A percentile compares a stretch with the other conserved stretches of the same genome.
Evolutionary conservation across 805 yeast genomes (phyloP).

Genomic region (Debaryomyces maramus): DNA sequence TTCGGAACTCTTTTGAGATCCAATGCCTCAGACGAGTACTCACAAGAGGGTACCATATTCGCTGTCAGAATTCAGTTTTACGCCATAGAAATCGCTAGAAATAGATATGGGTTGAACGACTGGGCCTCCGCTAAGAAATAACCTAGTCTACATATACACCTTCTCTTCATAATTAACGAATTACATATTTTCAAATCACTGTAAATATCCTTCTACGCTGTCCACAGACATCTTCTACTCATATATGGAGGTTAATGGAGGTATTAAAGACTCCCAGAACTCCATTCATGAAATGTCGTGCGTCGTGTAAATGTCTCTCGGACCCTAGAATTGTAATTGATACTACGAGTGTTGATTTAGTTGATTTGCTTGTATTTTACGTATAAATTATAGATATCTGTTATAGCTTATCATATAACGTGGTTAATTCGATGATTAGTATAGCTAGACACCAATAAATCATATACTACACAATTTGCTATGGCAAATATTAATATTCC

Average conservation of each 20-base stretch:
- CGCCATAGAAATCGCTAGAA: slow-evolving; percentile 92
- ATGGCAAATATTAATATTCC: not conserved
- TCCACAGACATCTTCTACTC: no score
- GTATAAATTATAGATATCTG: no score
- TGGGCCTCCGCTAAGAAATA: slow-evolving; percentile 55
- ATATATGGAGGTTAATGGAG: no score
- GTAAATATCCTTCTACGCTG: no score
- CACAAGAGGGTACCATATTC: slow-evolving; percentile 80
- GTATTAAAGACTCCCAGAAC: no score
- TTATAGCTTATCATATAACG: no score
- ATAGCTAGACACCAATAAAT: not conserved
- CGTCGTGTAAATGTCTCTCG: not conserved
- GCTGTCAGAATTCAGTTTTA: slow-evolving; percentile 93
- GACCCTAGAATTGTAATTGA: no score
- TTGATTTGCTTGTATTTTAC: no score
- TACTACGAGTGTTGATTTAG: no score
- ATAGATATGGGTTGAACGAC: slow-evolving; percentile 85
- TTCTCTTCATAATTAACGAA: no score
- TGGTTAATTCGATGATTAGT: not conserved
- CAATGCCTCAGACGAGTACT: slow-evolving; percentile 71
- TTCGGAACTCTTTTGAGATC: slow-evolving; percentile 91
- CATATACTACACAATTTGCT: not conserved
- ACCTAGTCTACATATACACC: not conserved
- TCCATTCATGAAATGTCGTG: not conserved
- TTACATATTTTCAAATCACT: no score